Evolutionary conservation across 164 flowering plant genomes (phyloP).

Genomic region (Pachysandra terminalis): DNA sequence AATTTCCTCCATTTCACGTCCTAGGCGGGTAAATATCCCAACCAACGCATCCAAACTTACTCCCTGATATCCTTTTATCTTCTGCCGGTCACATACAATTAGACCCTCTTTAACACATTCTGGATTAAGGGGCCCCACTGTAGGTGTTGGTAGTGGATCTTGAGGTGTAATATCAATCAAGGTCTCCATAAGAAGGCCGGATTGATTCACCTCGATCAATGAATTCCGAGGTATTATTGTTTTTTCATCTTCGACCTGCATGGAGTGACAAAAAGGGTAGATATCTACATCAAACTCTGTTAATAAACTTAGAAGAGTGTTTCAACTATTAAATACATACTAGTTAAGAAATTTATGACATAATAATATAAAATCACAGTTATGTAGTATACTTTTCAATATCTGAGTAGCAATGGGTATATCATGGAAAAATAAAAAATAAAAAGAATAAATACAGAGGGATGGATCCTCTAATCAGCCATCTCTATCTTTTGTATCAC

Average conservation of each 20-base stretch:
- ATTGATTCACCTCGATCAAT: slow-evolving; percentile 89
- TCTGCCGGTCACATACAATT: slow-evolving; percentile 90
- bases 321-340: not conserved
- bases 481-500: too few species aligned
- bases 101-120: slow-evolving; percentile 81
- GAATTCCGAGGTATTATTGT: slow-evolving; percentile 81
- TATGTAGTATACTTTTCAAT: too few species aligned
- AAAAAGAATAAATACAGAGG: too few species aligned
- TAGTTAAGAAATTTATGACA: not conserved
- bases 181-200: slow-evolving; percentile 98
- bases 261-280: not conserved
- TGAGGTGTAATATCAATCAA: slow-evolving; percentile 90
- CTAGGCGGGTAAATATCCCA: slow-evolving; percentile 88
- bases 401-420: too few species aligned
- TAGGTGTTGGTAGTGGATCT: slow-evolving; percentile 79
- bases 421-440: too few species aligned
- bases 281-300: slow-evolving; percentile 3
- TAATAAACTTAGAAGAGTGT: not conserved
- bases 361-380: not conserved
- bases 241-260: slow-evolving; percentile 90
- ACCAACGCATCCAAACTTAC: slow-evolving; percentile 93
- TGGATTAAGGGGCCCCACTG: slow-evolving; percentile 74
- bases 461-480: too few species aligned
- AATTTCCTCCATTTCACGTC: slow-evolving; percentile 84
- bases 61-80: slow-evolving; percentile 72